Base-by-base conservation (phyloP, 2,329 filamentous ascomycete species). In the Chrysoporthe deuterocubensis region DNA sequence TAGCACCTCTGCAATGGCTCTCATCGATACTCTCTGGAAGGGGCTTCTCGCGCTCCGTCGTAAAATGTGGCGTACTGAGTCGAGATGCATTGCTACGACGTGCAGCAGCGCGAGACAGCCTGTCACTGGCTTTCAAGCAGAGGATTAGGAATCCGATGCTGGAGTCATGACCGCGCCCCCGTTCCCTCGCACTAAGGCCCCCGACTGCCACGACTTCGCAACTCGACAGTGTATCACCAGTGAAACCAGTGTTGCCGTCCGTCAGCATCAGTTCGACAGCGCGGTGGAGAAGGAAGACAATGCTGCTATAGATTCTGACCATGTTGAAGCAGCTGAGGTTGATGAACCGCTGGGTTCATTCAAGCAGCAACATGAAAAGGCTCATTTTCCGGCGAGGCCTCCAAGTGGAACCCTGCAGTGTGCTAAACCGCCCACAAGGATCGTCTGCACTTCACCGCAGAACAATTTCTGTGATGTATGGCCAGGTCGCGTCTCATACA, bases 61-160 rank as follows among this genome's bases (percentile, higher is more conserved):
- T n/a, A 54, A 26, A n/a, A 26, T 26, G n/a, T 32, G 18, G 13
- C 9, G 4, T 18, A 6, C 9, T 13, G 50, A 21, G 16, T 13
- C 18, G 4, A 13, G n/a, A 21, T 26, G n/a, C 50, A 54, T n/a
- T 5, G 26, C 50, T 6, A 13, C 21, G 13, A 26, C 26, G 16
- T 26, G n/a, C 16, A 54, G 50, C 50, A 54, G 21, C 21, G 13
- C 3, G 50, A 54, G 18, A 13, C 18, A 54, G 50, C 14, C n/a
- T 32, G 6, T 21, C n/a, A n/a, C 18, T 54, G 9, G 8, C 50
- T 54, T 1, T n/a, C 50, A 54, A 13, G n/a, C 50, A 21, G 50
- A 54, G 18, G 50, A 54, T n/a, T 54, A 54, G 50, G 50, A 54
- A 7, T 54, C 50, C 21, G n/a, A 54, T 54, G 50, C 50, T 54